Conservation (phyloP, 768 basidiomycete species). For the Hypholoma sublateritium region DNA sequence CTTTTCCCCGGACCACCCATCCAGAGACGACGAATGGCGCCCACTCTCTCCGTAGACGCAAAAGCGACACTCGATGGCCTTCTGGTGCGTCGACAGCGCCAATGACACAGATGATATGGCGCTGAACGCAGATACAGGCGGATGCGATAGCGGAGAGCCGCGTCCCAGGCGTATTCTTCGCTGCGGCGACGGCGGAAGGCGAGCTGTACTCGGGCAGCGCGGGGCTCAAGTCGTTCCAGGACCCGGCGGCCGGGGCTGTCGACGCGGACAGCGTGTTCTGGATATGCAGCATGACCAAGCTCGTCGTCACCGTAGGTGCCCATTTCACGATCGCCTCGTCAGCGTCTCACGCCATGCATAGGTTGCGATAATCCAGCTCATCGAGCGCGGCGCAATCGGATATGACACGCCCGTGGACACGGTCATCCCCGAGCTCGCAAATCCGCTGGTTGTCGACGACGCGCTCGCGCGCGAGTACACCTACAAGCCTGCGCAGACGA, state of each 20-base stretch:
- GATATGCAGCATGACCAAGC: conserved; percentile 35
- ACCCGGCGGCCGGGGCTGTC: conserved; percentile 23
- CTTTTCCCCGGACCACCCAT: neutral
- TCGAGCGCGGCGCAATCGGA: conserved; percentile 30
- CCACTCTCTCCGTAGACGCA: conserved; percentile 4
- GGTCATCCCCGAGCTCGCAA: conserved; percentile 29
- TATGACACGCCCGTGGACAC: conserved; percentile 27
- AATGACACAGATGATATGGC: neutral
- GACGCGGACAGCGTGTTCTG: conserved; percentile 27
- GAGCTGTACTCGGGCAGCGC: conserved; percentile 24
- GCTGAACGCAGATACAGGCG: conserved; percentile 6
- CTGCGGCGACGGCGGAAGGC: conserved; percentile 19
- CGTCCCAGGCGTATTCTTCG: conserved; percentile 27
- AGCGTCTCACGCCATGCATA: neutral
- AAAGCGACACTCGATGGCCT: conserved; percentile 13
- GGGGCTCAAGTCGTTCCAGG: conserved; percentile 23
- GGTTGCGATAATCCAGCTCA: conserved; percentile 33
- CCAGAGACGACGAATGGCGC: conserved; percentile 2
- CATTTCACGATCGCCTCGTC: neutral
- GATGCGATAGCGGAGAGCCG: conserved; percentile 17
- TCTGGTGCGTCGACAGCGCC: conserved; percentile 10
- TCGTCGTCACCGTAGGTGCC: conserved; percentile 23
- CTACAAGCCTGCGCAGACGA: conserved; percentile 21
- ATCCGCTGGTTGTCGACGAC: conserved; percentile 23
- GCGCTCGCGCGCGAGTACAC: conserved; percentile 7